Percentiles rank a stretch among this genome's conserved stretches.
Conservation (phyloP, 371 early-diverging fungal genomes). For the Lichtheimia ornata region DNA sequence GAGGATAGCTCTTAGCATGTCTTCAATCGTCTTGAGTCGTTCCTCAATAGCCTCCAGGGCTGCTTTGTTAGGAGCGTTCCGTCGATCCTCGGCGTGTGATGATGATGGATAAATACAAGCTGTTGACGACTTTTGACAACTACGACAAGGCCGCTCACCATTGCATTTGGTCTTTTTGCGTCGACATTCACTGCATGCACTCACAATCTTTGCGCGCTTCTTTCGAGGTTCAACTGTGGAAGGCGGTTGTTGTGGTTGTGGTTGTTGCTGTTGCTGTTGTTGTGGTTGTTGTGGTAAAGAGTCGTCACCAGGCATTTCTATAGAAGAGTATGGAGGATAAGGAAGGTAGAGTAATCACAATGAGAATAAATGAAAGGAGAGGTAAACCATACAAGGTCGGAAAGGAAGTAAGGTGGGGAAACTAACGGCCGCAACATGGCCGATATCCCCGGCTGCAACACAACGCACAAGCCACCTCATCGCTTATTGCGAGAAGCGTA, state of each 20-base stretch:
- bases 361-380: too few species aligned
- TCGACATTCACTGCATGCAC: conserved; percentile 58
- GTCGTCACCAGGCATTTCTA: too few species aligned
- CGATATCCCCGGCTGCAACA: too few species aligned
- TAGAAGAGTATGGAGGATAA: too few species aligned
- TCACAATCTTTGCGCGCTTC: conserved; percentile 60
- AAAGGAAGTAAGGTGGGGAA: too few species aligned
- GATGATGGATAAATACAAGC: conserved; percentile 38
- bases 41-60: conserved; percentile 51
- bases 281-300: background rate
- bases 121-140: conserved; percentile 46
- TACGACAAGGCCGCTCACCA: conserved; percentile 52
- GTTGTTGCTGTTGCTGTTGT: conserved; percentile 6
- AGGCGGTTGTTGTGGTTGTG: background rate
- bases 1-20: conserved; percentile 40
- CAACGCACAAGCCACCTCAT: too few species aligned
- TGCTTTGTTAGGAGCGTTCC: conserved; percentile 35
- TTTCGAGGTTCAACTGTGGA: conserved; percentile 22
- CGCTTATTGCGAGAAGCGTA: too few species aligned
- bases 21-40: conserved; percentile 46
- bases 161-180: conserved; percentile 62
- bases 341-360: too few species aligned
- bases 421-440: too few species aligned
- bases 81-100: conserved; percentile 31
- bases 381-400: too few species aligned